Evolutionary conservation across 331 rosid species (phyloP).

Genomic region (Ulmus americana): DNA sequence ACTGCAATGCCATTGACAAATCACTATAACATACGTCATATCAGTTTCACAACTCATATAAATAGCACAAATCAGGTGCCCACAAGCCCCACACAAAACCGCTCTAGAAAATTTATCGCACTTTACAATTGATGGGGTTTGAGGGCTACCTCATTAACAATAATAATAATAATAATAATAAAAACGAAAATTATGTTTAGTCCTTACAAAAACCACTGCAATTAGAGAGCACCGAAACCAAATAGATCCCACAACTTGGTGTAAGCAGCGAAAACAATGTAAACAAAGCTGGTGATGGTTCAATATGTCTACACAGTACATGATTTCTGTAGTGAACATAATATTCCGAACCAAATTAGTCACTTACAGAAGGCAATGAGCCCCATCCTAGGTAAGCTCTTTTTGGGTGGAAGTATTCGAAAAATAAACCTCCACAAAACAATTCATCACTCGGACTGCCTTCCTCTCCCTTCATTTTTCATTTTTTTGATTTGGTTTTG

Average conservation of each 20-base stretch:
- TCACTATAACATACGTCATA: no score
- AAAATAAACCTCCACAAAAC: conserved; percentile 9
- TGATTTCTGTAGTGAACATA: background rate
- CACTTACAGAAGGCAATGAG: background rate
- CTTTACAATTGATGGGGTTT: no score
- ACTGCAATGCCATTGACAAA: no score
- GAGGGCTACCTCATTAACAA: no score
- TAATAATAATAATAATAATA: no score
- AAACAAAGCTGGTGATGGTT: background rate
- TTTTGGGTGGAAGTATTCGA: background rate
- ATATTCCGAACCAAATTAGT: background rate
- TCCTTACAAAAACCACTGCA: background rate
- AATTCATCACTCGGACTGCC: conserved; percentile 10
- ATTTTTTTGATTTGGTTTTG: conserved; percentile 47
- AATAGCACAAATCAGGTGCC: no score
- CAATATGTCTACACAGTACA: background rate
- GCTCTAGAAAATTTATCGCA: no score
- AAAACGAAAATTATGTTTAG: no score
- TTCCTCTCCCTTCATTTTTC: conserved; percentile 41
- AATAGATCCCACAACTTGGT: background rate
- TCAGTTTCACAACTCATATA: no score
- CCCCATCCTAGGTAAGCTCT: conserved; percentile 5
- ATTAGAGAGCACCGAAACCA: background rate
- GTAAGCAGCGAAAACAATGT: background rate
- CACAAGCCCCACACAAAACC: no score